Evolutionary conservation across 139 green algal genomes (phyloP), one percentile per base, ranked within the genome.

Genomic region (Asterochloris erici): DNA sequence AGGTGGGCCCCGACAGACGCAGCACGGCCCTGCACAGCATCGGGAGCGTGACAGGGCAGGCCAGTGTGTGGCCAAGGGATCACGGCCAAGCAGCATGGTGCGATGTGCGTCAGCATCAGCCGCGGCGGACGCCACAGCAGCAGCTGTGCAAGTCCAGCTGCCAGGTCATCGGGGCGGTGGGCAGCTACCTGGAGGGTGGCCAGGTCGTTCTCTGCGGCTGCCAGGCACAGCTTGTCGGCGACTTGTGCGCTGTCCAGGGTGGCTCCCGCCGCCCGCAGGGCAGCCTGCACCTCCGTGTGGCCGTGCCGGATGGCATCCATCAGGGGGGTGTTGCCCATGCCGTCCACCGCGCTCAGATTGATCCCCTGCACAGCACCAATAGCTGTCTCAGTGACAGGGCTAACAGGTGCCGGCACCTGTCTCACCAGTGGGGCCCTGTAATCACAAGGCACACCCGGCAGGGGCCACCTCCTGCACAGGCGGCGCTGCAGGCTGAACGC

Each of bases 301-400:
- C 79, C 27, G 63, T 89, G 77, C 21, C 85, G 78, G 66, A 89
- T 83, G 21, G 85, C 85, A 47, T 89, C 85, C 63, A 82, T 71
- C 71, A 89, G 73, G 0, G 85, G 82, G 28, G 85, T 89, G 66
- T 82, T 73, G 16, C 80, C 75, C 19, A 74, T 81, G 14, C 77
- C 27, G 74, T 88, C 84, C 63, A 64, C 69, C 24, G 79, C 54
- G 68, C 79, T 79, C 70, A 84, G 47, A n/a, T 84, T 27, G n/a
- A 84, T 38, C 14, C 79, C 79, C 79, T 84, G 79, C 47, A 83
- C 13, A 16, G 27, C 15, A 60, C 38, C 23, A 27, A 54, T 38
- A 17, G 47, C 66, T 9, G 66, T 9, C 6, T 76, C 21, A 38
- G 29, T 76, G 38, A 54, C 38, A 54, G 6, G 38, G 38, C 38